A percentile compares a stretch with the other conserved stretches of the same genome.
phyloP scores from a whole-genome alignment of 768 basidiomycete species.

The Plicaturopsis crispa region DNA sequence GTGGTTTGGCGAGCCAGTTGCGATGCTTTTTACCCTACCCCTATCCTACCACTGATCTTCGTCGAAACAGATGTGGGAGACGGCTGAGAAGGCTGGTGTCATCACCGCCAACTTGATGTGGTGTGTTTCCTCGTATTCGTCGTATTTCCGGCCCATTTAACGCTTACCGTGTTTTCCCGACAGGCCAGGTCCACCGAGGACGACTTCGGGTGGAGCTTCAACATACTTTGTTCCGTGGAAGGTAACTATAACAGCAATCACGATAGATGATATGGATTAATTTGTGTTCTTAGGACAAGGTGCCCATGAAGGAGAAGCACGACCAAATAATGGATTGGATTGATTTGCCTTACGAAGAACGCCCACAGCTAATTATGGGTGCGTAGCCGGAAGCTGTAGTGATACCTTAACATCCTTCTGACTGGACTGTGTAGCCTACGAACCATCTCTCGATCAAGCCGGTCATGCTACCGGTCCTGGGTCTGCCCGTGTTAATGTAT shows the following conservation, averaged over 20 bases:
- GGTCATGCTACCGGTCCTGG: conserved; percentile 68
- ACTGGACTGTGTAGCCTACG: conserved; percentile 47
- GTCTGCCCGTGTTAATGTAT: conserved; percentile 64
- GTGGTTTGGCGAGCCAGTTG: conserved; percentile 89
- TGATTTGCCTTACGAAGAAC: conserved; percentile 58
- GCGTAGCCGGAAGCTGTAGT: conserved; percentile 12
- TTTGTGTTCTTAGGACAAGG: conserved; percentile 35
- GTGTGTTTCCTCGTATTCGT: conserved; percentile 31
- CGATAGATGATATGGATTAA: background rate
- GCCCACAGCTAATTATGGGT: conserved; percentile 79
- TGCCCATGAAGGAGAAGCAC: conserved; percentile 61
- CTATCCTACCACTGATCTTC: conserved; percentile 2
- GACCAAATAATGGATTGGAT: conserved; percentile 79
- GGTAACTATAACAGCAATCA: conserved; percentile 25
- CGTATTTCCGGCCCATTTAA: background rate
- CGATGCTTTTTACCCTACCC: conserved; percentile 13
- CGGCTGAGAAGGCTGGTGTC: conserved; percentile 64
- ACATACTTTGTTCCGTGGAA: conserved; percentile 79
- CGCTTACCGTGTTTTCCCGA: background rate
- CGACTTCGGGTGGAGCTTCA: conserved; percentile 52
- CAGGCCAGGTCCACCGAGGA: conserved; percentile 81
- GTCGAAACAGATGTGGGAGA: conserved; percentile 77
- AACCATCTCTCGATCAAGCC: conserved; percentile 81
- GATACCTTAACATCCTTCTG: background rate
- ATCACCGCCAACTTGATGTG: conserved; percentile 90